phyloP scores from a whole-genome alignment of 768 basidiomycete species.

The Rickenella mellea region DNA sequence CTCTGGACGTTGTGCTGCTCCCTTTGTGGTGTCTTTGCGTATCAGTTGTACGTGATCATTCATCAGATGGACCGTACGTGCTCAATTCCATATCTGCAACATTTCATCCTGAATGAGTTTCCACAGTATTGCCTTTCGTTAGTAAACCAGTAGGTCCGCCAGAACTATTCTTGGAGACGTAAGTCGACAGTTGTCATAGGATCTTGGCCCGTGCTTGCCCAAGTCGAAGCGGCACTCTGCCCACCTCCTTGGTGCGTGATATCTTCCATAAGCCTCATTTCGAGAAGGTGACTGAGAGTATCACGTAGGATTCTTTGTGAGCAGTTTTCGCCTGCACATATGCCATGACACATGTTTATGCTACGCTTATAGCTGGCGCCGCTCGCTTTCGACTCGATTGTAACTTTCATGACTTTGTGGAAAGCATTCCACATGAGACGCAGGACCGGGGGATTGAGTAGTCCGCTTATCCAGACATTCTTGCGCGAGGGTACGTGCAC shows the following conservation, averaged over 20 bases:
- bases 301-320: slow-evolving; percentile 45
- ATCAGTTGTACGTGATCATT: slow-evolving; percentile 73
- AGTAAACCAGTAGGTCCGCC: slow-evolving; percentile 55
- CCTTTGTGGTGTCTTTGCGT: slow-evolving; percentile 65
- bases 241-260: slow-evolving; percentile 58
- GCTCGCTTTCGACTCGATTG: slow-evolving; percentile 70
- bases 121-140: slow-evolving; percentile 55
- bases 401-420: slow-evolving; percentile 73
- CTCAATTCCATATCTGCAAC: neutral
- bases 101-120: slow-evolving; percentile 3
- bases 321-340: slow-evolving; percentile 17
- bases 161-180: slow-evolving; percentile 11
- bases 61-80: slow-evolving; percentile 67
- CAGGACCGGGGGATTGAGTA: slow-evolving; percentile 66
- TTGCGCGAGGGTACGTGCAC: slow-evolving; percentile 57
- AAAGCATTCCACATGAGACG: slow-evolving; percentile 72
- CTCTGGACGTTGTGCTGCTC: slow-evolving; percentile 55
- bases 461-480: slow-evolving; percentile 75
- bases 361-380: slow-evolving; percentile 54
- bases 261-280: slow-evolving; percentile 3
- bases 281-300: neutral
- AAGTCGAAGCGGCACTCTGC: slow-evolving; percentile 78
- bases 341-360: slow-evolving; percentile 7
- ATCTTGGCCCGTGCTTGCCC: slow-evolving; percentile 65
- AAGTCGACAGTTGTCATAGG: slow-evolving; percentile 17